Conservation (phyloP, 352 stramenopile genomes). For the Pythium oligandrum region DNA sequence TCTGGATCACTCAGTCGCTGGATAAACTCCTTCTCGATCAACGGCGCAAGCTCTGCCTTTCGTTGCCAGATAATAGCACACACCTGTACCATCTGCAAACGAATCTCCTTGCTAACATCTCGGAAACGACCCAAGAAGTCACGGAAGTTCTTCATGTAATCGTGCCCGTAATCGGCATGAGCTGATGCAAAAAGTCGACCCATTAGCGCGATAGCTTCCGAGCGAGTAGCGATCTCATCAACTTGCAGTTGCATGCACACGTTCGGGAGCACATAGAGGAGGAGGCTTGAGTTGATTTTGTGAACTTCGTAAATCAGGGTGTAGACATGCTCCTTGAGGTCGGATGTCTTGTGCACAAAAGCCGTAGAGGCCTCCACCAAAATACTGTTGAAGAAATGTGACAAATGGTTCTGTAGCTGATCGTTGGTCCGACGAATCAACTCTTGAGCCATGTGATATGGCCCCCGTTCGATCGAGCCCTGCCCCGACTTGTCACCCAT, state of each 20-base stretch:
- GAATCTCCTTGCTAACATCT: slow-evolving; percentile 85
- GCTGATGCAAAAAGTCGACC: slow-evolving; percentile 75
- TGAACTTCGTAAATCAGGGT: slow-evolving; percentile 81
- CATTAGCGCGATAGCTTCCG: slow-evolving; percentile 69
- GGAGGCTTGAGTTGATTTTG: slow-evolving; percentile 66
- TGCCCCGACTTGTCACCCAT: neutral
- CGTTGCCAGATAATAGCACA: slow-evolving; percentile 67
- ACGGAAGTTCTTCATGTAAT: slow-evolving; percentile 82
- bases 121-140: slow-evolving; percentile 84
- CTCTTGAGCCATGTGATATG: slow-evolving; percentile 62
- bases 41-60: slow-evolving; percentile 48
- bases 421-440: slow-evolving; percentile 74
- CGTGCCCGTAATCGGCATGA: slow-evolving; percentile 60
- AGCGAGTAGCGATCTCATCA: slow-evolving; percentile 78
- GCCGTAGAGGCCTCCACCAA: slow-evolving; percentile 46
- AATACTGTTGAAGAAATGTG: slow-evolving; percentile 79
- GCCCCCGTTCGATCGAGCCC: slow-evolving; percentile 18
- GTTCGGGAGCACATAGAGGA: slow-evolving; percentile 83
- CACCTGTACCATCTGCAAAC: slow-evolving; percentile 76
- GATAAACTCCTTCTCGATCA: slow-evolving; percentile 75
- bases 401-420: slow-evolving; percentile 55
- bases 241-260: slow-evolving; percentile 85
- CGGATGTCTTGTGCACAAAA: slow-evolving; percentile 31
- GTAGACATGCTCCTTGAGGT: slow-evolving; percentile 80
- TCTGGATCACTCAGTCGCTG: slow-evolving; percentile 68